A percentile compares a stretch with the other conserved stretches of the same genome.
Conservation (phyloP, 768 basidiomycete genomes). For the Auriscalpium vulgare region DNA sequence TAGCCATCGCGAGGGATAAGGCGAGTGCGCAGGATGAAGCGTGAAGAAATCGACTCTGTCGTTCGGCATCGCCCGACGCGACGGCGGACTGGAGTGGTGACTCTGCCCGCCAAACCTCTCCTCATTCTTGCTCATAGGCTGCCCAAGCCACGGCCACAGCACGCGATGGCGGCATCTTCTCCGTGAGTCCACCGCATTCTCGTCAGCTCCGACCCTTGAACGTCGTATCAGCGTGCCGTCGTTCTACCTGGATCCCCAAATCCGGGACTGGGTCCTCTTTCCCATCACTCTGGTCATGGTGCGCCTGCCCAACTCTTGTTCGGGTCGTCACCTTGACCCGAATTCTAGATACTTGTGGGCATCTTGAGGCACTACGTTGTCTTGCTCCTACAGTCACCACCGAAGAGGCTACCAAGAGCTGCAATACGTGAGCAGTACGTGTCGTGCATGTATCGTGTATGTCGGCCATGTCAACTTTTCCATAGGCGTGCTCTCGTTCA, state of each 20-base stretch:
- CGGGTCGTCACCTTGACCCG: not conserved
- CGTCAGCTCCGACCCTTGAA: slow-evolving; percentile 15
- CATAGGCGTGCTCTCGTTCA: slow-evolving; percentile 69
- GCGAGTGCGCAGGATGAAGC: not conserved
- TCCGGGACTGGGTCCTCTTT: slow-evolving; percentile 90
- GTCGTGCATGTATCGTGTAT: not conserved
- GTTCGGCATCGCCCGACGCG: not conserved
- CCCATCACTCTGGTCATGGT: slow-evolving; percentile 98
- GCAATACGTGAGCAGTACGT: slow-evolving; percentile 91
- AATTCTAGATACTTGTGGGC: slow-evolving; percentile 77
- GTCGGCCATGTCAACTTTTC: not conserved
- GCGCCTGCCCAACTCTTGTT: slow-evolving; percentile 16
- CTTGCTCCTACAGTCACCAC: slow-evolving; percentile 71
- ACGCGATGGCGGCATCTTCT: slow-evolving; percentile 3
- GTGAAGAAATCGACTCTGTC: not conserved
- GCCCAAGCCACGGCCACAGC: not conserved
- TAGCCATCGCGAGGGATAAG: slow-evolving; percentile 3
- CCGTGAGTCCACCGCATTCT: slow-evolving; percentile 8
- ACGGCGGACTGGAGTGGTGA: too few species aligned
- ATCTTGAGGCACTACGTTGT: slow-evolving; percentile 90
- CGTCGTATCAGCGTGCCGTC: slow-evolving; percentile 26
- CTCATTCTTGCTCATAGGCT: not conserved
- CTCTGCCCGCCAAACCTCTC: not conserved
- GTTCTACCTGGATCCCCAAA: slow-evolving; percentile 87
- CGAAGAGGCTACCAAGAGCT: slow-evolving; percentile 70